A percentile compares a stretch with the other conserved stretches of the same genome.
Evolutionary conservation across 139 green algal species (phyloP).

Genomic region (Yamagishiella unicocca): DNA sequence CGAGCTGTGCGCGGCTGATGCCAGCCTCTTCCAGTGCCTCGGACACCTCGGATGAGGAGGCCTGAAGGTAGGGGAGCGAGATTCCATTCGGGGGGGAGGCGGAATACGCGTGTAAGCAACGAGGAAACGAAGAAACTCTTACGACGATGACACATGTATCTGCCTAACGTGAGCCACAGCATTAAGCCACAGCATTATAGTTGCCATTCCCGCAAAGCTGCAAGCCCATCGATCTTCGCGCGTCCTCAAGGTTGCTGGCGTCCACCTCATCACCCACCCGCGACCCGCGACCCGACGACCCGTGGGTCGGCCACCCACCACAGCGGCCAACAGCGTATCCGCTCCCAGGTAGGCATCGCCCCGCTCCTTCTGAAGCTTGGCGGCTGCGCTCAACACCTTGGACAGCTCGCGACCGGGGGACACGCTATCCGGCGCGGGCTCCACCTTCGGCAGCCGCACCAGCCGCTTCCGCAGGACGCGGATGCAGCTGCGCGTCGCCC

Average conservation of each 20-base stretch:
- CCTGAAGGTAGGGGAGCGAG: slow-evolving; percentile 7
- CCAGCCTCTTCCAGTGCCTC: slow-evolving; percentile 61
- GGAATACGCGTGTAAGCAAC: too few relatives aligned
- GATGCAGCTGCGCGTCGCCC: slow-evolving; percentile 59
- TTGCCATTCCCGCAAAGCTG: too few relatives aligned
- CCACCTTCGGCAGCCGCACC: slow-evolving; percentile 71
- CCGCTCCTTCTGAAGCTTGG: slow-evolving; percentile 80
- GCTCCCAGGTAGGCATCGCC: slow-evolving; percentile 82
- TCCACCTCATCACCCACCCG: too few relatives aligned
- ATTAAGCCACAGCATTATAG: too few relatives aligned
- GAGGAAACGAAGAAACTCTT: too few relatives aligned
- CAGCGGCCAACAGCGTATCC: slow-evolving; percentile 79
- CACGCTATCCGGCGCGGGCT: slow-evolving; percentile 64
- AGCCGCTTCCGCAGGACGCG: slow-evolving; percentile 73
- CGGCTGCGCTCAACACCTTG: slow-evolving; percentile 61
- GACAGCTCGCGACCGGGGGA: slow-evolving; percentile 4
- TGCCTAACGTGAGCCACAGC: too few relatives aligned
- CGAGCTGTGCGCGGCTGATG: slow-evolving; percentile 70
- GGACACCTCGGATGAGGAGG: slow-evolving; percentile 25
- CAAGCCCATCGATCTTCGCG: too few relatives aligned
- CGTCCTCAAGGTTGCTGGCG: too few relatives aligned
- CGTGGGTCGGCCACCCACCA: slow-evolving; percentile 71
- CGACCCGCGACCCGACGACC: too few relatives aligned
- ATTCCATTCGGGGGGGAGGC: too few relatives aligned
- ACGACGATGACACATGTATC: too few relatives aligned